phyloP scores from a whole-genome alignment of 2,329 filamentous ascomycete species.

The Sarocladiaceae sp. region DNA sequence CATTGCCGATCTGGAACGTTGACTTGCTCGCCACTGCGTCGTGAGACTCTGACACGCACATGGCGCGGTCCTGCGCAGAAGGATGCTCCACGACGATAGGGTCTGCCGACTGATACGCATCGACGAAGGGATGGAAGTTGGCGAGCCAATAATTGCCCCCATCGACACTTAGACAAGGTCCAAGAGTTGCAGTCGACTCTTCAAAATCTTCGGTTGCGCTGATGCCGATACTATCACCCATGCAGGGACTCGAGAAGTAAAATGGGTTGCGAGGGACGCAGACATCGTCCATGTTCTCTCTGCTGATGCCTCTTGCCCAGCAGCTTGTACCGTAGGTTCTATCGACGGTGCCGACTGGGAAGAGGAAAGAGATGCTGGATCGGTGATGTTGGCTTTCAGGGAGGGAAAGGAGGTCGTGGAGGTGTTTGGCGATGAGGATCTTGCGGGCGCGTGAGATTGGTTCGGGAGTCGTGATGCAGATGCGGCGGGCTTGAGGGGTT shows the following conservation, averaged over 20 bases:
- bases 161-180: slow-evolving; percentile 33
- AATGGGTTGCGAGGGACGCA: slow-evolving; percentile 38
- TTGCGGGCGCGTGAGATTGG: slow-evolving; percentile 30
- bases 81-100: slow-evolving; percentile 33
- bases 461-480: slow-evolving; percentile 36
- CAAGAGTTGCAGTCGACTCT: slow-evolving; percentile 37
- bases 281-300: slow-evolving; percentile 34
- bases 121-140: slow-evolving; percentile 40
- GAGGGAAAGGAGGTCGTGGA: slow-evolving; percentile 36
- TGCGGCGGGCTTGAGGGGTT: slow-evolving; percentile 27
- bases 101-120: slow-evolving; percentile 24
- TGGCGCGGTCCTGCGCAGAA: slow-evolving; percentile 33
- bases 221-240: slow-evolving; percentile 42
- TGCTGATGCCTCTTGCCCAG: slow-evolving; percentile 36
- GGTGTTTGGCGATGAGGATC: slow-evolving; percentile 34
- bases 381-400: slow-evolving; percentile 17
- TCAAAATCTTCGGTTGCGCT: slow-evolving; percentile 22
- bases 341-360: slow-evolving; percentile 32
- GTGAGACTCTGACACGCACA: slow-evolving; percentile 30
- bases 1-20: slow-evolving; percentile 28
- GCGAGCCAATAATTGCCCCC: slow-evolving; percentile 37
- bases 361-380: slow-evolving; percentile 28
- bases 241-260: slow-evolving; percentile 35
- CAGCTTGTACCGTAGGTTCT: slow-evolving; percentile 16
- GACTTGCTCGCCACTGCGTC: slow-evolving; percentile 27